Conservation (phyloP, 768 basidiomycete species). For the Heimioporus sp. region DNA sequence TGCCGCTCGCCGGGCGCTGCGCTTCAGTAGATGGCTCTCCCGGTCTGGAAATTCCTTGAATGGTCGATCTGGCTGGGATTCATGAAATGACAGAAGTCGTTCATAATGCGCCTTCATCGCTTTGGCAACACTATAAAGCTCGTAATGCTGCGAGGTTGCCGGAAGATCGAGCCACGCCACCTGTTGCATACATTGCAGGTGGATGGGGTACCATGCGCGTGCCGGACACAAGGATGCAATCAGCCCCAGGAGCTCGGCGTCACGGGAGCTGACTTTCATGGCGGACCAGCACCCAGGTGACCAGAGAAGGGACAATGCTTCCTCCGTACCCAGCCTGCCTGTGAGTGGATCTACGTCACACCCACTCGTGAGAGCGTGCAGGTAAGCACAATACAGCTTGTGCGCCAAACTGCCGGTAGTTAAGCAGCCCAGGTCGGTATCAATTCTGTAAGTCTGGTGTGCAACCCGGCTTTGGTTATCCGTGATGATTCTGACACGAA, state of each 20-base stretch:
- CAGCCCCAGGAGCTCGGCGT: slow-evolving; percentile 28
- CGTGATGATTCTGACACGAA: slow-evolving; percentile 5
- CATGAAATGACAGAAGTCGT: slow-evolving; percentile 11
- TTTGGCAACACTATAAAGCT: slow-evolving; percentile 19
- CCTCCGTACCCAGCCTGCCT: slow-evolving; percentile 2
- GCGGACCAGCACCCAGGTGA: slow-evolving; percentile 40
- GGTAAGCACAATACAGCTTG: slow-evolving; percentile 37
- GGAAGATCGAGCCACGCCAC: slow-evolving; percentile 27
- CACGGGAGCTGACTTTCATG: slow-evolving; percentile 27
- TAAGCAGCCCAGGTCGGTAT: slow-evolving; percentile 28
- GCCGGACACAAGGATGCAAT: slow-evolving; percentile 35
- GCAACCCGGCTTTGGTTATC: neutral
- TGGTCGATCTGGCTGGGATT: neutral
- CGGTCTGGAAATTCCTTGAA: slow-evolving; percentile 2
- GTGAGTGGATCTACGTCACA: slow-evolving; percentile 44
- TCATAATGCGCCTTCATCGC: slow-evolving; percentile 27
- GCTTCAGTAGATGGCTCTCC: slow-evolving; percentile 11
- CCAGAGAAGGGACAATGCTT: slow-evolving; percentile 36
- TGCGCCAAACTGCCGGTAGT: slow-evolving; percentile 13
- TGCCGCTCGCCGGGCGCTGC: slow-evolving; percentile 5
- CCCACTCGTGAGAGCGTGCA: slow-evolving; percentile 44
- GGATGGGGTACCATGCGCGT: slow-evolving; percentile 37
- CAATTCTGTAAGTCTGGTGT: slow-evolving; percentile 28
- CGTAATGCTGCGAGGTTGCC: slow-evolving; percentile 29
- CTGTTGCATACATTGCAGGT: slow-evolving; percentile 38